A percentile compares a stretch with the other conserved stretches of the same genome.
These are phyloP conservation scores for Apium graveolens DNA, from an alignment of 129 eudicot genomes.

Conservation along the genomic window DNA sequence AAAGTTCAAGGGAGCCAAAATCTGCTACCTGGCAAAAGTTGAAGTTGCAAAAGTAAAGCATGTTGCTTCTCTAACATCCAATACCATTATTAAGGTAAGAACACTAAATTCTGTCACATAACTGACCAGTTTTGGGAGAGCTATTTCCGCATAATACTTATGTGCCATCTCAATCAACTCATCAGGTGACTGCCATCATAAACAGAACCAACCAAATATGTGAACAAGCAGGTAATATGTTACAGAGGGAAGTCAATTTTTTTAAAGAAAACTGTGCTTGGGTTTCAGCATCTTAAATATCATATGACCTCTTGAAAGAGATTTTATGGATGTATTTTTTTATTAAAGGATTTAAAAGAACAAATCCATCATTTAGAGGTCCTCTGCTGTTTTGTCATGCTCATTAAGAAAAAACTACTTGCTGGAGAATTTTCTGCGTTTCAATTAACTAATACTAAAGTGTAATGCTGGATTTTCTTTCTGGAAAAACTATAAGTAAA, in stretches of 20 bases:
- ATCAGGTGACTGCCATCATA: slow-evolving; percentile 61
- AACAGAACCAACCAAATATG: slow-evolving; percentile 24
- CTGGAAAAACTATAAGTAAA: too few species aligned
- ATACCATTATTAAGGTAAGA: not conserved
- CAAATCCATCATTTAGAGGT: not conserved
- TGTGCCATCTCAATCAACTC: slow-evolving; percentile 94
- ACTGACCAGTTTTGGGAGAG: slow-evolving; percentile 92
- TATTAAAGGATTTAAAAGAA: not conserved
- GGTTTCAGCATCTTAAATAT: not conserved
- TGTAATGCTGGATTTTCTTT: too few species aligned
- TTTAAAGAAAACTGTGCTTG: not conserved
- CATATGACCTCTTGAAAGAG: slow-evolving; percentile 12
- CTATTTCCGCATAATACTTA: slow-evolving; percentile 79
- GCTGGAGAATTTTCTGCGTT: too few species aligned
- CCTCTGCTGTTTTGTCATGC: not conserved
- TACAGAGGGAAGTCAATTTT: slow-evolving; percentile 9
- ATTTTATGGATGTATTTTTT: not conserved
- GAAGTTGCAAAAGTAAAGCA: slow-evolving; percentile 12
- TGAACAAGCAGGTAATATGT: slow-evolving; percentile 3
- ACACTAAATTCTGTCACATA: slow-evolving; percentile 4
- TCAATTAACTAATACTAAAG: too few species aligned
- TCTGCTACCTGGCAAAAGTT: slow-evolving; percentile 72
- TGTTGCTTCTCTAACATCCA: slow-evolving; percentile 4
- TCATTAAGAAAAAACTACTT: not conserved
- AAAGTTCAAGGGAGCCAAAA: slow-evolving; percentile 98